Percentiles rank a stretch among this genome's conserved stretches.
Evolutionary conservation across 768 basidiomycete species (phyloP).

Genomic region (Clathrus columnatus): DNA sequence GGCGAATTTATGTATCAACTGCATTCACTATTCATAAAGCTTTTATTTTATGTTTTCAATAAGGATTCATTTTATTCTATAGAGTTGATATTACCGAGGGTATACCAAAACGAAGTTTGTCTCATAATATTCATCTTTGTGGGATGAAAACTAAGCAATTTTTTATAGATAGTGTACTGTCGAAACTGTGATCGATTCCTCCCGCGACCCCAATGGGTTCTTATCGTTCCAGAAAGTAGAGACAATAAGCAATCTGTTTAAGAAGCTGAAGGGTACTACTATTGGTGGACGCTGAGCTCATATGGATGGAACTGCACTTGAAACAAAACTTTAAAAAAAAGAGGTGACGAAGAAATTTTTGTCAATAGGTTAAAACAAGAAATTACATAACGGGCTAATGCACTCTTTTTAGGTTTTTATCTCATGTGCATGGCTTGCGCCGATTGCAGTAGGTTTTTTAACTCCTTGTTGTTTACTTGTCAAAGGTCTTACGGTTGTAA

Average conservation of each 20-base stretch:
- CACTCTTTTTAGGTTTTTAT: no score
- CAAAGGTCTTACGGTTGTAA: no score
- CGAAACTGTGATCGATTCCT: constrained; percentile 94
- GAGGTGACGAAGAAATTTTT: constrained; percentile 50
- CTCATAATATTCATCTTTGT: background rate
- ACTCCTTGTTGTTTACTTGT: no score
- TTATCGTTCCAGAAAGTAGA: constrained; percentile 81
- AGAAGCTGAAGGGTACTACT: constrained; percentile 95
- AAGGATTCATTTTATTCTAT: background rate
- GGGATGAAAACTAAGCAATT: constrained; percentile 1
- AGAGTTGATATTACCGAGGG: constrained; percentile 97
- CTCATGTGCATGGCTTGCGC: no score
- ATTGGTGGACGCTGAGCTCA: constrained; percentile 95
- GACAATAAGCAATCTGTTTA: constrained; percentile 87
- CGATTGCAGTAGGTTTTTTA: no score
- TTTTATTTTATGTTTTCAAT: background rate
- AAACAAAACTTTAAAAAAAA: constrained; percentile 89
- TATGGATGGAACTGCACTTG: constrained; percentile 99
- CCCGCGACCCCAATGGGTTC: constrained; percentile 85
- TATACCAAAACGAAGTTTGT: constrained; percentile 82
- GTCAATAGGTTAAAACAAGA: background rate
- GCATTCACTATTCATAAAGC: constrained; percentile 76
- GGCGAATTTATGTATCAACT: constrained; percentile 85
- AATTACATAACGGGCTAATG: no score
- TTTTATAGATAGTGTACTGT: constrained; percentile 85